These are phyloP conservation scores for Marasmius tenuissimus DNA, from an alignment of 1,284 basidiomycete genomes.

Conservation along the genomic window DNA sequence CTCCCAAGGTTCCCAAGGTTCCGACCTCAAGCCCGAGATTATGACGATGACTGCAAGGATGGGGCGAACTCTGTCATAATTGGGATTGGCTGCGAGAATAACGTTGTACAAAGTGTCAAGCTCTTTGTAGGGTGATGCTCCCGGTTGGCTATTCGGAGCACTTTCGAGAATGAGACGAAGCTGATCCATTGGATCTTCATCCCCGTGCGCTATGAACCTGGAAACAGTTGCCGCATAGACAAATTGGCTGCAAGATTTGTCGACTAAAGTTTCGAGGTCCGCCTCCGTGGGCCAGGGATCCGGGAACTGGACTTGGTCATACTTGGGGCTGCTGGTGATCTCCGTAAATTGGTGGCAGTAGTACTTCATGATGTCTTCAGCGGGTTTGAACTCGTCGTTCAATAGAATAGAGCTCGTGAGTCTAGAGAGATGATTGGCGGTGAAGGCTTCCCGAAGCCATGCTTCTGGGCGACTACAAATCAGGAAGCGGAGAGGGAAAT, in stretches of 20 bases:
- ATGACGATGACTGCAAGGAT: background rate
- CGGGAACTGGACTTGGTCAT: background rate
- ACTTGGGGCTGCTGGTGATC: background rate
- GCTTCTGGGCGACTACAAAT: background rate
- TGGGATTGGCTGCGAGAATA: constrained; percentile 1
- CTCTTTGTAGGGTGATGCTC: constrained; percentile 2
- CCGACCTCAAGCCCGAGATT: too few species aligned
- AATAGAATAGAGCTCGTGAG: background rate
- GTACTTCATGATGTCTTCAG: background rate
- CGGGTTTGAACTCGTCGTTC: background rate
- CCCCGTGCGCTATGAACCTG: constrained; percentile 5
- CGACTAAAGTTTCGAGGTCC: constrained; percentile 1
- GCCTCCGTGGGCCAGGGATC: constrained; percentile 7
- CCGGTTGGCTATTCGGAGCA: background rate
- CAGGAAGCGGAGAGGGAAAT: background rate
- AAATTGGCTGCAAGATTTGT: constrained; percentile 9
- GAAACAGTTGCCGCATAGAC: constrained; percentile 12
- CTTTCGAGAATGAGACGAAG: constrained; percentile 1
- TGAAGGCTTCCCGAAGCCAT: background rate
- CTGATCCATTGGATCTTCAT: constrained; percentile 1
- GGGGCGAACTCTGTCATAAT: background rate
- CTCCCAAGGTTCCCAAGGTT: too few species aligned
- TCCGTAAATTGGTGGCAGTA: background rate
- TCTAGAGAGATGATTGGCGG: background rate
- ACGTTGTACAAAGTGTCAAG: constrained; percentile 10